Evolutionary conservation across 306 rosid genomes (phyloP).

Genomic region (Lathyrus tuberosus): DNA sequence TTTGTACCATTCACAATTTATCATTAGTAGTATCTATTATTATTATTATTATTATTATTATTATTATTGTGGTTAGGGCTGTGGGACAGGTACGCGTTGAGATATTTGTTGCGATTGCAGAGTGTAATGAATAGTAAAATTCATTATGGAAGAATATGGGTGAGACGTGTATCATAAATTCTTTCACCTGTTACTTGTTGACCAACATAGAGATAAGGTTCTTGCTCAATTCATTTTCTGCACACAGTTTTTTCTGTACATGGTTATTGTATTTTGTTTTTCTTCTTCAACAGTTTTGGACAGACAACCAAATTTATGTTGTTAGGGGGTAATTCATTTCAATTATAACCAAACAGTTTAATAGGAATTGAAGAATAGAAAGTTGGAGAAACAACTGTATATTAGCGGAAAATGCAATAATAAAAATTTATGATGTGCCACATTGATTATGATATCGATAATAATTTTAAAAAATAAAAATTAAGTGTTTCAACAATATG

Average conservation of each 20-base stretch:
- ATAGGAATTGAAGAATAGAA: neutral
- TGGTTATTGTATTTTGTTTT: no score
- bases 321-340: no score
- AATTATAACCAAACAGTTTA: neutral
- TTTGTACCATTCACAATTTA: no score
- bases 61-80: no score
- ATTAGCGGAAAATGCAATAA: no score
- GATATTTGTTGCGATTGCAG: slow-evolving; percentile 26
- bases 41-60: no score
- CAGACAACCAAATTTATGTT: no score
- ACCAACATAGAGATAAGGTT: neutral
- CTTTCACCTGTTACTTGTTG: neutral
- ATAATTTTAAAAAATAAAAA: no score
- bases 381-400: neutral
- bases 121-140: slow-evolving; percentile 33
- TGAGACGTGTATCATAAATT: neutral
- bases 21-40: no score
- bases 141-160: neutral
- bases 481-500: no score
- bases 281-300: neutral
- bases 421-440: no score
- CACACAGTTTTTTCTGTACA: neutral
- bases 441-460: no score
- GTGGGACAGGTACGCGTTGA: slow-evolving; percentile 40
- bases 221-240: neutral